These are phyloP conservation scores for Phallus indusiatus DNA, from an alignment of 768 basidiomycete genomes.

Conservation along the genomic window DNA sequence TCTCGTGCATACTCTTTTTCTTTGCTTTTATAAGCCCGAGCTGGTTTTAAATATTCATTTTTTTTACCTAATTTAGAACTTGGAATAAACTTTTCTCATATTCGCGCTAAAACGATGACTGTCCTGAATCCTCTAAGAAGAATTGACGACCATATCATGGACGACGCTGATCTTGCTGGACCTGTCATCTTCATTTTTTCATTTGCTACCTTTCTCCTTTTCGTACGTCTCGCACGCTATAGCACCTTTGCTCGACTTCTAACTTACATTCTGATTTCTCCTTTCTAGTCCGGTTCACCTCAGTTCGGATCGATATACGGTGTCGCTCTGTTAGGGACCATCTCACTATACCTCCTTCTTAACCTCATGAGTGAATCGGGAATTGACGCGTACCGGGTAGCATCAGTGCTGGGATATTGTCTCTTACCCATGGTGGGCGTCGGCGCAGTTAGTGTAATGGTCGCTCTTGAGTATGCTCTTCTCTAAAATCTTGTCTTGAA, in stretches of 20 bases:
- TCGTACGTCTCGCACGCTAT: slow-evolving; percentile 48
- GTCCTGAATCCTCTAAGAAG: slow-evolving; percentile 86
- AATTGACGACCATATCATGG: slow-evolving; percentile 92
- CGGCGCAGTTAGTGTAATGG: slow-evolving; percentile 76
- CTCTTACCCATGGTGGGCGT: slow-evolving; percentile 94
- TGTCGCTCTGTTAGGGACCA: slow-evolving; percentile 88
- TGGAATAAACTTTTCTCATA: slow-evolving; percentile 96
- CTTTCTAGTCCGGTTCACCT: slow-evolving; percentile 82
- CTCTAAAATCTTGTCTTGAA: slow-evolving; percentile 3
- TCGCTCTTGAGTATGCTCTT: slow-evolving; percentile 73
- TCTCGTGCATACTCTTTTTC: slow-evolving; percentile 24
- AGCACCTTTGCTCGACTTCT: slow-evolving; percentile 8
- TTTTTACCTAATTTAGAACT: slow-evolving; percentile 58
- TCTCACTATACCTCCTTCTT: slow-evolving; percentile 86
- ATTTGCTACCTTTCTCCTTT: slow-evolving; percentile 84
- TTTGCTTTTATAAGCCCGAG: slow-evolving; percentile 1
- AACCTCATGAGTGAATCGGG: slow-evolving; percentile 95
- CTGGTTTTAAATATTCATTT: background rate
- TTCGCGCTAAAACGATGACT: slow-evolving; percentile 86
- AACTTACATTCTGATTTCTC: background rate
- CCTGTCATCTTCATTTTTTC: slow-evolving; percentile 93
- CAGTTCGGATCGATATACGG: slow-evolving; percentile 99
- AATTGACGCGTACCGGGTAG: slow-evolving; percentile 92
- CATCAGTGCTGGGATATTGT: slow-evolving; percentile 94
- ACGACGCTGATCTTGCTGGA: slow-evolving; percentile 96